Base-by-base conservation (phyloP, 805 yeast genomes). In the Nakazawaea peltata region DNA sequence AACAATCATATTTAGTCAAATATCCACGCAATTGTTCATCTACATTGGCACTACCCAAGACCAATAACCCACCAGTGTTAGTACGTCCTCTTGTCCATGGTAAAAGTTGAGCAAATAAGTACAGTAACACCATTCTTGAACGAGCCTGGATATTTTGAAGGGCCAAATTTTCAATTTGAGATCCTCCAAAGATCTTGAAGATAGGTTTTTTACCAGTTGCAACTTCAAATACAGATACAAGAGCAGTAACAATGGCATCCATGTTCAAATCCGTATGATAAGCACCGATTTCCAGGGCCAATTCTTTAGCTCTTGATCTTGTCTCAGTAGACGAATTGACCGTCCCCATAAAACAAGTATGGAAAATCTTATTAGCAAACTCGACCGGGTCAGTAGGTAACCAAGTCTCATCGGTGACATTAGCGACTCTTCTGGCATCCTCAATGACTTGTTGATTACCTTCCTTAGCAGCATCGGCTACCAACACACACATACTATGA, bases 141-240 rank as follows among this genome's bases (percentile, higher is more conserved):
- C 99, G 72, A 0, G 98, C 98, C 63, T 92, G 99, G 47, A 92
- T 92, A 54, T 92, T 92, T 56, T 92, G 99, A 35, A 92, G 60
- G 0, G 98, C 97, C 52, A 94, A 66, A 51, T 92, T 92, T 58
- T 92, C 98, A 21, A 82, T 80, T 40, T 74, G 78, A 3, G 94
- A 68, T 12, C 99, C 99, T 7, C 99, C 99, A 61, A 88, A 85
- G 8, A 92, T 77, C 56, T 85, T 84, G 62, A 80, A 92, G 26
- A 84, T 67, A 7, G 98, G 99, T 48, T 65, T 73, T 47, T 82
- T 84, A 21, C 96, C 96, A 0, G 97, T 88, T 1, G 94, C 87
- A 4, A 83, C 76, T 50, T 84, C 87, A 59, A 94, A 87, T 11
- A 92, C 70, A 6, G 67, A 57, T 14, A 84, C 70, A 3, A 88